These are phyloP conservation scores for Hypericum perforatum DNA, from an alignment of 345 rosid species.

Conservation along the genomic window DNA sequence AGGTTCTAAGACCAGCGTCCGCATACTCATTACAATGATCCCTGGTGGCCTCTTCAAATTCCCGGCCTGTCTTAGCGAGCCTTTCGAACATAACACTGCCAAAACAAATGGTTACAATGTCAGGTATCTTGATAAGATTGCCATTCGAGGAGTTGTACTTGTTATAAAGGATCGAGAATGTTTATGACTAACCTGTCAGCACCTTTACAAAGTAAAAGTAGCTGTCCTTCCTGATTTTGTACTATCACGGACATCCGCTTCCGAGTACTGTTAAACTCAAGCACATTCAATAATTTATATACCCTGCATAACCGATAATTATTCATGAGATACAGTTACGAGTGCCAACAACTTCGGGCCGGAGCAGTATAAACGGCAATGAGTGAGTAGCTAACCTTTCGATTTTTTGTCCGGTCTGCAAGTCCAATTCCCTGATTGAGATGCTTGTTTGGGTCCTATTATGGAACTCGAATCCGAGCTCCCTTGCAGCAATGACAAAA, in stretches of 20 bases:
- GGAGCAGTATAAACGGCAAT: neutral
- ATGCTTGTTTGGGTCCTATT: constrained; percentile 70
- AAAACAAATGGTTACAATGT: constrained; percentile 4
- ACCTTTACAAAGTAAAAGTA: constrained; percentile 80
- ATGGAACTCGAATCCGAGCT: constrained; percentile 81
- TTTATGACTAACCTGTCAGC: constrained; percentile 77
- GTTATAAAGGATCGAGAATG: neutral
- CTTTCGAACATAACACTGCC: constrained; percentile 85
- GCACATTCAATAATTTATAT: constrained; percentile 54
- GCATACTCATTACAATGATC: constrained; percentile 72
- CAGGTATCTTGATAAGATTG: neutral
- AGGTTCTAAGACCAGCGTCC: constrained; percentile 87
- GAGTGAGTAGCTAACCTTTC: constrained; percentile 39
- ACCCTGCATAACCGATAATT: constrained; percentile 36
- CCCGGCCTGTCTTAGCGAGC: constrained; percentile 50
- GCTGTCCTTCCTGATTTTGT: constrained; percentile 55
- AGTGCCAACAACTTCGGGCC: neutral
- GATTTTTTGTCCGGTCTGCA: constrained; percentile 31
- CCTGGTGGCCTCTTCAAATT: constrained; percentile 54
- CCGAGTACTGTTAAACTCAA: constrained; percentile 74
- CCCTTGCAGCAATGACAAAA: constrained; percentile 83
- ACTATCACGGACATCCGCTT: constrained; percentile 91
- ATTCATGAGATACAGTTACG: too few species aligned
- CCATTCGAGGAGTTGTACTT: neutral
- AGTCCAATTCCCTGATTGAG: constrained; percentile 59